phyloP scores from a whole-genome alignment of 163 green algal species.

The Scenedesmus sp. region DNA sequence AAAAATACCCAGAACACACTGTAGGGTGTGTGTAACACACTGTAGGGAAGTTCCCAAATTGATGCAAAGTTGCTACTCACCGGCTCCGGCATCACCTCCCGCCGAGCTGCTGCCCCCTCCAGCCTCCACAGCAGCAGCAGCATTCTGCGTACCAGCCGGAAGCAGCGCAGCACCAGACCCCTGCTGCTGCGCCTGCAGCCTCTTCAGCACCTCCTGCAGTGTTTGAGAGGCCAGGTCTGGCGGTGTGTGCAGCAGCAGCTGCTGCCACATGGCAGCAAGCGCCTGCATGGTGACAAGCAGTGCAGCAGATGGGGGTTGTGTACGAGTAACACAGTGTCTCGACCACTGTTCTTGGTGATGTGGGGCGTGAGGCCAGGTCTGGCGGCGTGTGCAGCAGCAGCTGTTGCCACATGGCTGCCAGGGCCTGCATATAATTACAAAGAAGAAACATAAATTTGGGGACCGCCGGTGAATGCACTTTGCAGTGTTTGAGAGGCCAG shows the following conservation, averaged over 20 bases:
- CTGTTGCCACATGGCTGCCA: neutral
- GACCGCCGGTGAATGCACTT: too few relatives aligned
- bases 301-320: neutral
- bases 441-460: too few relatives aligned
- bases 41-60: too few relatives aligned
- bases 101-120: neutral
- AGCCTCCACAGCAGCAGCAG: neutral
- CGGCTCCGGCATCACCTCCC: neutral
- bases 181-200: neutral
- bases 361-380: too few relatives aligned
- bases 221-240: neutral
- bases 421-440: neutral
- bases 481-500: neutral
- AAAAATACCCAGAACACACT: too few relatives aligned
- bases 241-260: conserved; percentile 24
- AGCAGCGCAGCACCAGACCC: conserved; percentile 17
- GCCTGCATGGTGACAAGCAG: neutral
- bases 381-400: neutral
- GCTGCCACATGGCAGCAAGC: neutral
- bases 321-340: neutral
- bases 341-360: too few relatives aligned
- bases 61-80: neutral
- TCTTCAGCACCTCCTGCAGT: neutral
- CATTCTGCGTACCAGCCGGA: neutral
- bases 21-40: too few relatives aligned